Base-by-base conservation (phyloP, 1,284 basidiomycete species). In the Pyrrhoderma noxium region DNA sequence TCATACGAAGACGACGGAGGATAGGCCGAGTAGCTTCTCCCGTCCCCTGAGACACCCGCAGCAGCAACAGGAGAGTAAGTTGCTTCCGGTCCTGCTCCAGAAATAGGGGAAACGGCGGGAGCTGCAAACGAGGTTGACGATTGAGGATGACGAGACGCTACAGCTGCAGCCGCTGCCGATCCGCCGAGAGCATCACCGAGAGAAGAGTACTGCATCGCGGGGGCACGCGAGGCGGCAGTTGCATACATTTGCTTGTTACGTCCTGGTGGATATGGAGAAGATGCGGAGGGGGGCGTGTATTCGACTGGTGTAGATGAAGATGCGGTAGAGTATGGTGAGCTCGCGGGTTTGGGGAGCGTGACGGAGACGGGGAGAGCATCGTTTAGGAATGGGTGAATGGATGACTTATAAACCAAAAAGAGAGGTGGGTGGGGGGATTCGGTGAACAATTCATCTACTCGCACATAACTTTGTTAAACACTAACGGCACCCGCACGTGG, bases 21-120 rank as follows among this genome's bases (percentile, higher is more conserved):
- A 35, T 73, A 70, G 27, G 27, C 27, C 27, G 27, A 31, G 63
- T 84, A 82, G 63, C 79, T 79, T 56, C 79, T 69, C 37, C 73
- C 69, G 64, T 81, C 79, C 7, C 27, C 27, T 31, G 27, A 31
- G 27, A 31, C 27, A 31, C 7, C 27, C 27, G 27, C 27, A 31
- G 27, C 27, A 31, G 27, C 11, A 11, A 31, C 27, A 31, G 27
- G 27, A 31, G 27, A 31, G 27, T 31, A 31, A 31, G 27, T 5
- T 31, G 27, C 7, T 31, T 31, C 27, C 27, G 27, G 27, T 5
- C 27, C 27, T 31, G 7, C 27, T 31, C 7, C 27, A 31, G 27
- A 11, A 11, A 31, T 31, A 31, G 27, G 27, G 27, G 27, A 11
- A 31, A 11, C 7, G 11, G 7, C 27, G 5, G 27, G 11, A 31